Conservation (phyloP, 1,284 basidiomycete species). For the Malassezia restricta region DNA sequence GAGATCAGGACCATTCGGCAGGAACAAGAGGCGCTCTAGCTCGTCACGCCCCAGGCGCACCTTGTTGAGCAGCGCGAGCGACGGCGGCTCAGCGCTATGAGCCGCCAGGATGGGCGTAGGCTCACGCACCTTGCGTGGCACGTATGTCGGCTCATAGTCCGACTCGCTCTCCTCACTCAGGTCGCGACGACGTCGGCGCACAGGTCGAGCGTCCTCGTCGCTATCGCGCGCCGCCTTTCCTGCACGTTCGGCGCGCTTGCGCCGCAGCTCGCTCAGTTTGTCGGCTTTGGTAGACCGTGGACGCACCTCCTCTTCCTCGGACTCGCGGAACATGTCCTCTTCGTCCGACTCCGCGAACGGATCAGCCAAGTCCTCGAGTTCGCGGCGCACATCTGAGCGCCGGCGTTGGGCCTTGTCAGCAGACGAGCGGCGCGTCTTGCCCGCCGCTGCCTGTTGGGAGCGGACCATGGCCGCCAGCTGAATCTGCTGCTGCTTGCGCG, state of each 20-base stretch:
- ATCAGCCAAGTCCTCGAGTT: slow-evolving; percentile 14
- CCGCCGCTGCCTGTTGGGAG: slow-evolving; percentile 51
- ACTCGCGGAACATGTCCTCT: slow-evolving; percentile 13
- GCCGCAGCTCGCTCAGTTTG: slow-evolving; percentile 28
- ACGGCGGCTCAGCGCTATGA: slow-evolving; percentile 51
- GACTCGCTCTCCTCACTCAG: slow-evolving; percentile 17
- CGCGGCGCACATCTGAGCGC: slow-evolving; percentile 10
- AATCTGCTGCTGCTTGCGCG: slow-evolving; percentile 61
- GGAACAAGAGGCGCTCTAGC: slow-evolving; percentile 57
- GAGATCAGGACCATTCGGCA: slow-evolving; percentile 65
- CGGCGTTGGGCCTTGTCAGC: slow-evolving; percentile 10
- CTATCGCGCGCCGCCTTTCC: slow-evolving; percentile 11
- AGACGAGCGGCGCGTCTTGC: slow-evolving; percentile 15
- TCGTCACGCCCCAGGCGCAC: slow-evolving; percentile 57
- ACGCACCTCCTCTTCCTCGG: slow-evolving; percentile 11
- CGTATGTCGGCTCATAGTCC: slow-evolving; percentile 11
- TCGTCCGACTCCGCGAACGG: slow-evolving; percentile 13
- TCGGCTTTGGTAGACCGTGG: slow-evolving; percentile 26
- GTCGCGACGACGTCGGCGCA: slow-evolving; percentile 4
- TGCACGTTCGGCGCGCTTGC: slow-evolving; percentile 24
- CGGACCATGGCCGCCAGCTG: slow-evolving; percentile 65
- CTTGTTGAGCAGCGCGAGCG: slow-evolving; percentile 53
- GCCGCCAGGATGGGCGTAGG: slow-evolving; percentile 2
- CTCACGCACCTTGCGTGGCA: slow-evolving; percentile 1
- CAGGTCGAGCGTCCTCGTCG: not conserved